Conservation (phyloP, 768 basidiomycete species). For the Atractiella rhizophila region DNA sequence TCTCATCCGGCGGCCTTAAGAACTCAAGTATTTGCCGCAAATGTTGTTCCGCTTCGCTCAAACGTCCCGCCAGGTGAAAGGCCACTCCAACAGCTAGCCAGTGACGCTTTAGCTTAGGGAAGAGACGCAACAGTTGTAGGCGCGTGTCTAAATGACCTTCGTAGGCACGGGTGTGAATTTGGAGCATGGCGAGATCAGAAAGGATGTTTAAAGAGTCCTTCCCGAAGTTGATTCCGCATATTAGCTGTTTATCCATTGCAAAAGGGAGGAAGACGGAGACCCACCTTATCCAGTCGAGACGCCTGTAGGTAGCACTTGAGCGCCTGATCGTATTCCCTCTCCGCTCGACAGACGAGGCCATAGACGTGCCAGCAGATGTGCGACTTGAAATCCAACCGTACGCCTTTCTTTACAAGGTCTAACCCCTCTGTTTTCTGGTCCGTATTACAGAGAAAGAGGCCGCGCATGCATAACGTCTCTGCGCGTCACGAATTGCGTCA, state of each 20-base stretch:
- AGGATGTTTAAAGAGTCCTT: slow-evolving; percentile 88
- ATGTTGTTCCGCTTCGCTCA: slow-evolving; percentile 31
- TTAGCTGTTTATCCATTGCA: not conserved
- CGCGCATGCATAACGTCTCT: slow-evolving; percentile 96
- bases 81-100: slow-evolving; percentile 80
- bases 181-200: slow-evolving; percentile 65
- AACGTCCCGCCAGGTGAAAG: slow-evolving; percentile 55
- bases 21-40: slow-evolving; percentile 13
- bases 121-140: slow-evolving; percentile 46
- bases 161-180: slow-evolving; percentile 61
- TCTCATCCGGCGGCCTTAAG: too few relatives aligned
- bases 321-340: slow-evolving; percentile 85
- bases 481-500: not conserved
- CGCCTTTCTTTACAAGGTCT: slow-evolving; percentile 58
- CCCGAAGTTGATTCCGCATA: slow-evolving; percentile 1
- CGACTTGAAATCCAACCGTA: slow-evolving; percentile 42
- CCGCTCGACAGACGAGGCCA: slow-evolving; percentile 75
- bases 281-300: slow-evolving; percentile 62
- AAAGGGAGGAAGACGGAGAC: not conserved
- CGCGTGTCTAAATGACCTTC: slow-evolving; percentile 58
- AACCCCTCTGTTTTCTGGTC: slow-evolving; percentile 56
- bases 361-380: slow-evolving; percentile 98
- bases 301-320: slow-evolving; percentile 79
- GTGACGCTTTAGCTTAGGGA: slow-evolving; percentile 59
- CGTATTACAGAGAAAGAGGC: slow-evolving; percentile 57